phyloP scores from a whole-genome alignment of 768 basidiomycete species.

The Leccinum boreale region DNA sequence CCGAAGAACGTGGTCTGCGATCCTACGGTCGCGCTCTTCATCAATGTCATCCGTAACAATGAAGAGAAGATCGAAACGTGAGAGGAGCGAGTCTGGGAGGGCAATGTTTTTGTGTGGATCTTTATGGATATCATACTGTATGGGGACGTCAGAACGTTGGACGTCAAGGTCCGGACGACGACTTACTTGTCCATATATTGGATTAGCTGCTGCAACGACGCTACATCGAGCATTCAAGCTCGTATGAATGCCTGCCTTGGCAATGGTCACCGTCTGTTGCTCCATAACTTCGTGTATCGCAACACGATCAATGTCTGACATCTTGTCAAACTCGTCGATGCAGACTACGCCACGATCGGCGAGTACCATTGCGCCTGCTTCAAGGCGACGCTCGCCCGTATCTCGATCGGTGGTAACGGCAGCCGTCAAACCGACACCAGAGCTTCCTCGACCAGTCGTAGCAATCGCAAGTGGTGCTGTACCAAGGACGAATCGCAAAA shows the following conservation, averaged over 20 bases:
- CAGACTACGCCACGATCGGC: slow-evolving; percentile 98
- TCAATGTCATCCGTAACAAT: slow-evolving; percentile 98
- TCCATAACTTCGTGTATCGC: slow-evolving; percentile 99
- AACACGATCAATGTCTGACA: slow-evolving; percentile 98
- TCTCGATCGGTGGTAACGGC: slow-evolving; percentile 98
- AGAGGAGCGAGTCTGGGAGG: slow-evolving; percentile 93
- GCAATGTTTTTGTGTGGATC: slow-evolving; percentile 99
- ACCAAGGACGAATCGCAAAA: slow-evolving; percentile 92
- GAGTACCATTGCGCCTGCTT: slow-evolving; percentile 99
- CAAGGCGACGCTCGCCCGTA: slow-evolving; percentile 93
- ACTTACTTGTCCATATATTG: slow-evolving; percentile 92
- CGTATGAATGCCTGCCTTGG: slow-evolving; percentile 98
- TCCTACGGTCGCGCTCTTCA: slow-evolving; percentile 86
- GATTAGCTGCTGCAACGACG: slow-evolving; percentile 97
- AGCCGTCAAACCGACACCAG: slow-evolving; percentile 98
- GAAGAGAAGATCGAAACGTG: slow-evolving; percentile 97
- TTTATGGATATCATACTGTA: slow-evolving; percentile 98
- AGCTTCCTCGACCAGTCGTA: slow-evolving; percentile 95
- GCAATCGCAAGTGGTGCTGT: slow-evolving; percentile 97
- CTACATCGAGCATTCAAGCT: slow-evolving; percentile 97
- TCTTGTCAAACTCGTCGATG: slow-evolving; percentile 99
- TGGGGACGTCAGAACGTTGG: slow-evolving; percentile 7
- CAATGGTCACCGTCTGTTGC: slow-evolving; percentile 98
- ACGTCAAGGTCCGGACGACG: background rate
- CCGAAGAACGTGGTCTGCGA: slow-evolving; percentile 96